Evolutionary conservation across 1,139 yeast genomes (phyloP).

Genomic region (Chernovozyma aurita): DNA sequence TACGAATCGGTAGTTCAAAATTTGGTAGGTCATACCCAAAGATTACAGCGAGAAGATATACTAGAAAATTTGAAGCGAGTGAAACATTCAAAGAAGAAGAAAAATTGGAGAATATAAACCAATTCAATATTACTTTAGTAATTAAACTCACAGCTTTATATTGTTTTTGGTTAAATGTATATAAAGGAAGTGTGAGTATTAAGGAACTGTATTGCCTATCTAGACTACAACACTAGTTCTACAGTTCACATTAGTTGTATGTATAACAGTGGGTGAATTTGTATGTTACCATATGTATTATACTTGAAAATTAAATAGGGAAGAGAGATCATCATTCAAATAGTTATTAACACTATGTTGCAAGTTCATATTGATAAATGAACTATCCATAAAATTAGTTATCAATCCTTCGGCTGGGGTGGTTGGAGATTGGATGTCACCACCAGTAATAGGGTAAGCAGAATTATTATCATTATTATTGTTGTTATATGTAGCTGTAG

Average conservation of each 20-base stretch:
- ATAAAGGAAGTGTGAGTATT: slow-evolving; percentile 15
- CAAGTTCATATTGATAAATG: slow-evolving; percentile 43
- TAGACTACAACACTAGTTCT: too few species aligned
- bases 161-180: slow-evolving; percentile 9
- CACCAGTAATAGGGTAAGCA: not conserved
- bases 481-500: not conserved
- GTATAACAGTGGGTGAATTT: too few species aligned
- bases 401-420: slow-evolving; percentile 32
- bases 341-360: slow-evolving; percentile 32
- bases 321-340: slow-evolving; percentile 30
- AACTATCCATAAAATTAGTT: slow-evolving; percentile 43
- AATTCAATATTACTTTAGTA: slow-evolving; percentile 1
- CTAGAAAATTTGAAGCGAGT: slow-evolving; percentile 32
- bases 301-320: slow-evolving; percentile 25
- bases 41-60: slow-evolving; percentile 46
- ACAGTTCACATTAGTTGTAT: too few species aligned
- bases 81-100: slow-evolving; percentile 11
- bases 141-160: too few species aligned
- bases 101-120: not conserved
- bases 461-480: not conserved
- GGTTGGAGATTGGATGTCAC: slow-evolving; percentile 12
- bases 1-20: slow-evolving; percentile 71
- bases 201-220: too few species aligned
- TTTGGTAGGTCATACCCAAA: slow-evolving; percentile 66
- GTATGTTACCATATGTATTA: too few species aligned